Percentiles rank a stretch among this genome's conserved stretches.
Evolutionary conservation across 305 asterid species (phyloP).

Genomic region (Fraxinus latifolia): DNA sequence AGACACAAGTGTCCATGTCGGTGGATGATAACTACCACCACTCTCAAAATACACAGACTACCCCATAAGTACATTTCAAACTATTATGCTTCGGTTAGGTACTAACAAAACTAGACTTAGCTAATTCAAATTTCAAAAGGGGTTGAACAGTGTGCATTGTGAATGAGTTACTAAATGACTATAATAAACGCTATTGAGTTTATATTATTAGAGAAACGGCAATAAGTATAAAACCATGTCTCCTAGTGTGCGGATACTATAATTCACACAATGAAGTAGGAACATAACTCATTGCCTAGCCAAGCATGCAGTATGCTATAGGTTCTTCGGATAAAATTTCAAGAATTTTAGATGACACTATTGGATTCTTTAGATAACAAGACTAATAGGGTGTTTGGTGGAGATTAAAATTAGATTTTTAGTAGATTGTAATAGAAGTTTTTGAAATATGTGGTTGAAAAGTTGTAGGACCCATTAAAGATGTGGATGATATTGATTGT

Average conservation of each 20-base stretch:
- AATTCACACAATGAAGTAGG: not conserved
- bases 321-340: not conserved
- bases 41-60: not conserved
- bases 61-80: not conserved
- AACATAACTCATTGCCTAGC: not conserved
- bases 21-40: not conserved
- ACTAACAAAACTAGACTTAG: not conserved
- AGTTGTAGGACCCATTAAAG: too few species aligned
- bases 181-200: not conserved
- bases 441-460: not conserved
- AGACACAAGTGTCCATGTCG: not conserved
- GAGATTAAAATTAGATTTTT: too few species aligned
- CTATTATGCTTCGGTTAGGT: not conserved
- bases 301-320: not conserved
- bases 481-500: too few species aligned
- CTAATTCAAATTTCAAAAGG: not conserved
- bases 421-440: too few species aligned
- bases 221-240: slow-evolving; percentile 11
- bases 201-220: not conserved
- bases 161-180: not conserved
- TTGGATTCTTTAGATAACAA: not conserved
- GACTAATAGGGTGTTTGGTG: not conserved
- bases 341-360: not conserved
- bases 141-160: slow-evolving; percentile 1
- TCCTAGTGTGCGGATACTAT: not conserved